Percentiles rank a stretch among this genome's conserved stretches.
phyloP scores from a whole-genome alignment of 805 yeast species.

The Jamesozyma jinghongensis region DNA sequence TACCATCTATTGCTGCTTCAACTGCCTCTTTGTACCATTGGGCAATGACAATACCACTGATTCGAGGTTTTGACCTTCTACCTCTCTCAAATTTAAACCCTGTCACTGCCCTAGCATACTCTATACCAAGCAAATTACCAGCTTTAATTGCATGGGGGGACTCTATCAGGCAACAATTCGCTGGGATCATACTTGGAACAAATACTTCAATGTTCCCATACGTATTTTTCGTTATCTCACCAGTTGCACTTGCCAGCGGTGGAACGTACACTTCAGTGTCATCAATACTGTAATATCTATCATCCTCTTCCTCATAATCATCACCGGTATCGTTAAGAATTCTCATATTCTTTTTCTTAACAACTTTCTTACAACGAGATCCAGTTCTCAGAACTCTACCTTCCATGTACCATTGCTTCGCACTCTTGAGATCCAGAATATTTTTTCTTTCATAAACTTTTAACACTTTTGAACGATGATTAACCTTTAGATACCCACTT shows the following conservation, averaged over 20 bases:
- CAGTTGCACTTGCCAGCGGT: slow-evolving; percentile 44
- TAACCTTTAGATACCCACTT: slow-evolving; percentile 62
- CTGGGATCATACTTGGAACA: slow-evolving; percentile 72
- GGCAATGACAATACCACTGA: slow-evolving; percentile 72
- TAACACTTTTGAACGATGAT: slow-evolving; percentile 32
- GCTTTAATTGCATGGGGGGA: slow-evolving; percentile 55
- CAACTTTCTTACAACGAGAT: slow-evolving; percentile 48
- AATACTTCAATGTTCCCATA: slow-evolving; percentile 82
- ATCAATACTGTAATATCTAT: slow-evolving; percentile 61
- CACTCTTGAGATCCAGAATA: slow-evolving; percentile 56
- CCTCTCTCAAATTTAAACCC: slow-evolving; percentile 65
- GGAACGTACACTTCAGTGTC: slow-evolving; percentile 71
- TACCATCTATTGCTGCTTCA: slow-evolving; percentile 22
- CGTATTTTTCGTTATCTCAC: slow-evolving; percentile 62
- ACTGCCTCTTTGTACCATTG: slow-evolving; percentile 37
- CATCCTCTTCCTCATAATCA: slow-evolving; percentile 47
- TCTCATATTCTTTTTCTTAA: slow-evolving; percentile 28
- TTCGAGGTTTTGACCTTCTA: slow-evolving; percentile 47
- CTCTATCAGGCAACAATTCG: slow-evolving; percentile 56
- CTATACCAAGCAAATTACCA: slow-evolving; percentile 59
- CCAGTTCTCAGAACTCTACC: slow-evolving; percentile 74
- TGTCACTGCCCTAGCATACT: slow-evolving; percentile 79
- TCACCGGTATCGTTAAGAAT: slow-evolving; percentile 42
- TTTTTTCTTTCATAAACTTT: slow-evolving; percentile 62
- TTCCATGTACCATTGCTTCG: slow-evolving; percentile 76